Evolutionary conservation across 2,329 filamentous ascomycete genomes (phyloP), one percentile per base, ranked within the genome.

Genomic region (Aspergillus bombycis): DNA sequence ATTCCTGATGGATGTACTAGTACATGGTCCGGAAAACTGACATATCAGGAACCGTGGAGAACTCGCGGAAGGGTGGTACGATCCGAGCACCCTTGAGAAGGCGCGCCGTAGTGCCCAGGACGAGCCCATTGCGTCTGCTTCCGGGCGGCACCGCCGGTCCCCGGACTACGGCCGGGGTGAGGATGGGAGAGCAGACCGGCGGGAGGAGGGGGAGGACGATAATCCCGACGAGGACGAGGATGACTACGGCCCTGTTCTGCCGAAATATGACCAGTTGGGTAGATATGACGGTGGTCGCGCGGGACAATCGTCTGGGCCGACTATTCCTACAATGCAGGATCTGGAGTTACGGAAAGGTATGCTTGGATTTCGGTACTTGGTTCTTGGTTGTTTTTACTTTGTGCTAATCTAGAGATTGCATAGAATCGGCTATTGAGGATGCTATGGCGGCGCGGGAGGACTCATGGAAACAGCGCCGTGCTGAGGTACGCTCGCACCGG

Each of bases 51-150:
- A 99, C 81, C 87, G 88, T 71, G 90, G 89, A 74, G 92, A 94
- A 79, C 83, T 98, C 67, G 90, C 91, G 5, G 90, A 94, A 77
- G 92, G 92, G 54, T 99, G 94, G 94, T 99, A 98, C 78, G 92
- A 96, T 73, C 91, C 93, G 9, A 86, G 86, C 62, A 91, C 88
- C 67, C 87, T 92, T 65, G 76, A 83, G 66, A 84, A 80, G 61
- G 85, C 84, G 21, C 79, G 82, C 65, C 70, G 75, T 21, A 71
- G 62, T 48, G 66, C 68, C 23, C 61, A 63, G 30, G 64, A 71
- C 11, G 46, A 50, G 23, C 32, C 58, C 32, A 52, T n/a, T 30
- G 28, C 28, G n/a, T 23, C 48, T 36, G 16, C 45, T 8, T n/a
- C 23, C 16, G 53, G n/a, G n/a, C 56, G 26, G 12, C 57, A 45